Evolutionary conservation across 2,329 filamentous ascomycete species (phyloP).

Genomic region (Epichloe amarillans): DNA sequence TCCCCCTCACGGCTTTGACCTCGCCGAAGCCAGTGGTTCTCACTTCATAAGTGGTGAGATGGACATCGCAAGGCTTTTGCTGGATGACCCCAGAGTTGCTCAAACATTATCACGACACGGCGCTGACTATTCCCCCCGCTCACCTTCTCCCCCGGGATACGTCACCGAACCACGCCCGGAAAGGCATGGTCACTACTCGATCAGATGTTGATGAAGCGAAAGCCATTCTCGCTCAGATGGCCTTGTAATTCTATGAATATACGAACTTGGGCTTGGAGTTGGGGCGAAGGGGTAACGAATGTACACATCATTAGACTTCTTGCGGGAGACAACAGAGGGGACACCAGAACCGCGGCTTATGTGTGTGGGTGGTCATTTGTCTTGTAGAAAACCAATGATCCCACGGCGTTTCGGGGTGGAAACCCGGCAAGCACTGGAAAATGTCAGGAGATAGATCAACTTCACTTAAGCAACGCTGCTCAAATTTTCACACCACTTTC

Average conservation of each 20-base stretch:
- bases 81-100: constrained; percentile 34
- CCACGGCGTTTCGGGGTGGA: no score
- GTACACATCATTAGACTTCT: no score
- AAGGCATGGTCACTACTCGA: constrained; percentile 6
- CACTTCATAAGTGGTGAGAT: constrained; percentile 40
- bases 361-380: no score
- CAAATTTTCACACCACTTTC: background rate
- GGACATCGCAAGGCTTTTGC: constrained; percentile 46
- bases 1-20: constrained; percentile 25
- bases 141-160: constrained; percentile 12
- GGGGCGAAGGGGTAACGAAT: no score
- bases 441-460: background rate
- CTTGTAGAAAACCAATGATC: no score
- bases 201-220: constrained; percentile 8
- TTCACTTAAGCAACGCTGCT: constrained; percentile 4
- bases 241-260: constrained; percentile 1
- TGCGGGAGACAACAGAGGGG: no score
- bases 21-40: constrained; percentile 26
- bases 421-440: background rate
- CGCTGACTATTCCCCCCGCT: constrained; percentile 12
- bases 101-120: constrained; percentile 14
- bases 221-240: background rate
- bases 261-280: background rate
- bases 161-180: constrained; percentile 10
- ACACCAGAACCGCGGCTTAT: no score